Evolutionary conservation across 2,329 filamentous ascomycete genomes (phyloP).

Genomic region (Penicillium sp.): DNA sequence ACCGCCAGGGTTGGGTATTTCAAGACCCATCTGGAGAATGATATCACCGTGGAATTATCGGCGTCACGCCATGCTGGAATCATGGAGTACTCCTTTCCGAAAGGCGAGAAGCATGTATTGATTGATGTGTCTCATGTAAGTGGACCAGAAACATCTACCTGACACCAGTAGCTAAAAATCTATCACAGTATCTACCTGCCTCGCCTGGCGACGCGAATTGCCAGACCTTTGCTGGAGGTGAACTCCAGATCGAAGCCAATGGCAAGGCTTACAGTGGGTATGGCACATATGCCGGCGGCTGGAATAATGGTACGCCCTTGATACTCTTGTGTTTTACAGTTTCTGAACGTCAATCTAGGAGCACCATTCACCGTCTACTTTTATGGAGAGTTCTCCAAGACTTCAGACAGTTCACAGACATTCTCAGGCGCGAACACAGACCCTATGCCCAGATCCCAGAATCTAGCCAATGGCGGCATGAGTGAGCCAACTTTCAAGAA

Average conservation of each 20-base stretch:
- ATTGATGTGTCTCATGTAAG: conserved; percentile 57
- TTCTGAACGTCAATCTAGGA: conserved; percentile 21
- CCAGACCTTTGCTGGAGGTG: conserved; percentile 47
- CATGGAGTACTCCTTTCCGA: conserved; percentile 64
- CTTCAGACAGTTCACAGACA: conserved; percentile 35
- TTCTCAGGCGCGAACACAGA: conserved; percentile 42
- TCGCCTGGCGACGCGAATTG: conserved; percentile 39
- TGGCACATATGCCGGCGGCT: conserved; percentile 51
- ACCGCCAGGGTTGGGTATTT: conserved; percentile 65
- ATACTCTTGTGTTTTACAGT: neutral
- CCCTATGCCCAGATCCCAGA: conserved; percentile 40
- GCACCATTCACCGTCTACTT: conserved; percentile 47
- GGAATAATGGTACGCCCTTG: conserved; percentile 38
- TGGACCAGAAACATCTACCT: neutral
- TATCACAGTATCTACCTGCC: conserved; percentile 49
- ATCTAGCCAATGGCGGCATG: conserved; percentile 60
- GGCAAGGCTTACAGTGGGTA: conserved; percentile 49
- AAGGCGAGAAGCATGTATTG: conserved; percentile 58
- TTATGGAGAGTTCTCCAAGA: conserved; percentile 45
- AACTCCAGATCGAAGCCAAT: conserved; percentile 40
- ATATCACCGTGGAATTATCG: conserved; percentile 65
- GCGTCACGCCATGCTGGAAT: conserved; percentile 63
- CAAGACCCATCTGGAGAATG: conserved; percentile 58
- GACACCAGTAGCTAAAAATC: conserved; percentile 5
- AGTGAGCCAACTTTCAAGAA: conserved; percentile 59